These are phyloP conservation scores for Rubia yunnanensis DNA, from an alignment of 257 asterid genomes.

Conservation along the genomic window DNA sequence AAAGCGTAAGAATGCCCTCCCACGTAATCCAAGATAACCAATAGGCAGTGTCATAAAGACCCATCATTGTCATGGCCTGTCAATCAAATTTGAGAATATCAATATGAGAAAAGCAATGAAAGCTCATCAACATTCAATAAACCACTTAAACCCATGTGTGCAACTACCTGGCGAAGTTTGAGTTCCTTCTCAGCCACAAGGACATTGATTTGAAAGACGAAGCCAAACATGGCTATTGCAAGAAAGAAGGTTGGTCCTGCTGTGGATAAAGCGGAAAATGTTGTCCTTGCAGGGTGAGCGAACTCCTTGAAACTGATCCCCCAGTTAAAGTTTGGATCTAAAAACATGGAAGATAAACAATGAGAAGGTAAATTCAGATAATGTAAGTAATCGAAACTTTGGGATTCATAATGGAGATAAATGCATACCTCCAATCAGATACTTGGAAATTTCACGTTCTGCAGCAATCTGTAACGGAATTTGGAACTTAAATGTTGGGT, in stretches of 20 bases:
- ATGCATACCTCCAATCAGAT: conserved; percentile 61
- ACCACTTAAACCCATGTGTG: conserved; percentile 16
- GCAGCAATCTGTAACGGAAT: conserved; percentile 92
- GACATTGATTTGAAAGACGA: conserved; percentile 76
- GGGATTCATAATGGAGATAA: not conserved
- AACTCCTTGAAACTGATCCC: conserved; percentile 62
- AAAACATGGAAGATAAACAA: conserved; percentile 12
- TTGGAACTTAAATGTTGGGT: conserved; percentile 81
- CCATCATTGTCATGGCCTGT: conserved; percentile 96
- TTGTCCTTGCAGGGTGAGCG: conserved; percentile 69
- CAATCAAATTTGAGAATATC: conserved; percentile 14
- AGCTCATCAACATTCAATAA: not conserved
- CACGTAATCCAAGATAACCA: conserved; percentile 94
- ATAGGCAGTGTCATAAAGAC: conserved; percentile 88
- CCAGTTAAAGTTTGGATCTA: conserved; percentile 81
- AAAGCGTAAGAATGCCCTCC: conserved; percentile 64
- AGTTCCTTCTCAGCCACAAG: conserved; percentile 80
- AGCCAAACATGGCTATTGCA: conserved; percentile 88
- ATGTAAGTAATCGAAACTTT: not conserved
- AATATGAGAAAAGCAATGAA: conserved; percentile 7
- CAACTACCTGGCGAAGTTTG: conserved; percentile 83
- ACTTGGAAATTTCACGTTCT: conserved; percentile 83
- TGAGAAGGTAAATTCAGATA: conserved; percentile 1
- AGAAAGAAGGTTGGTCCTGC: conserved; percentile 86
- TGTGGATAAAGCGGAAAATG: conserved; percentile 53